Conservation (phyloP, 345 rosid genomes). For the Carallia pectinifolia region DNA sequence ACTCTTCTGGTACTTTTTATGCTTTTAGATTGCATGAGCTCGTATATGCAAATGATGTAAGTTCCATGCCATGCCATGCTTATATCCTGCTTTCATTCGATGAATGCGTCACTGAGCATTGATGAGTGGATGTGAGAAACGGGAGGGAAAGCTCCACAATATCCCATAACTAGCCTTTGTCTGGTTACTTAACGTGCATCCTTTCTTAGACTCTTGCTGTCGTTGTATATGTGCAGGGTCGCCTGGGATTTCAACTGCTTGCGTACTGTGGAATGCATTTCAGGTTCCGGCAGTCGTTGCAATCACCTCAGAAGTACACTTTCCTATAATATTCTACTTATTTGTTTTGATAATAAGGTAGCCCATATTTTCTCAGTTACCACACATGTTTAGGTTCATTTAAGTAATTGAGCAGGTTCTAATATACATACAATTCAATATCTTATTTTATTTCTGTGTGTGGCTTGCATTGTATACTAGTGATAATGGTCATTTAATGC, state of each 20-base stretch:
- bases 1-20: not conserved
- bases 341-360: constrained; percentile 64
- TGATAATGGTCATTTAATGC: too few relatives aligned
- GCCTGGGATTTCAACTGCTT: constrained; percentile 78
- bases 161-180: not conserved
- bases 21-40: not conserved
- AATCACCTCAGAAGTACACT: constrained; percentile 60
- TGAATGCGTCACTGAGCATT: not conserved
- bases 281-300: constrained; percentile 51
- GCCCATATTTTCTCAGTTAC: not conserved
- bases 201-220: constrained; percentile 1
- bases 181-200: not conserved
- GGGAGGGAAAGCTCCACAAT: not conserved
- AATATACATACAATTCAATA: too few relatives aligned
- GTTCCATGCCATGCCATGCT: not conserved
- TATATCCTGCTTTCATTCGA: not conserved
- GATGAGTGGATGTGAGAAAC: not conserved
- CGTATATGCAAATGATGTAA: not conserved
- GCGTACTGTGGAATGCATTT: constrained; percentile 65
- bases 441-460: too few relatives aligned
- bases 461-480: too few relatives aligned
- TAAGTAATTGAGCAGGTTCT: not conserved
- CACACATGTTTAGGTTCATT: not conserved
- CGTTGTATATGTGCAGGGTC: constrained; percentile 46
- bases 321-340: constrained; percentile 55